These are phyloP conservation scores for Cyclostephanos tholiformis DNA, from an alignment of 108 stramenopile species.

Conservation along the genomic window DNA sequence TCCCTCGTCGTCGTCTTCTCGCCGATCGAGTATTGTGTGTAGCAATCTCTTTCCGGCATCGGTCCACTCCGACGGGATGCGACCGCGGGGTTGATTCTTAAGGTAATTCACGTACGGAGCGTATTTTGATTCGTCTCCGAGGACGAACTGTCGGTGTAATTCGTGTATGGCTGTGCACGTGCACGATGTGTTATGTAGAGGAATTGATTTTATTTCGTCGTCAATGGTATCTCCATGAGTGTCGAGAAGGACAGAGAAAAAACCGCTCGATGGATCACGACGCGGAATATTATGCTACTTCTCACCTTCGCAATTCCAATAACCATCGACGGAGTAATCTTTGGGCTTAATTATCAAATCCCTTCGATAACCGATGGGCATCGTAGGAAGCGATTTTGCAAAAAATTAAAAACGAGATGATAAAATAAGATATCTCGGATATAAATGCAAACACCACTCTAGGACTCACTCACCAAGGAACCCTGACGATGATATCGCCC, in stretches of 20 bases:
- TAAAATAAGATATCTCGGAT: neutral
- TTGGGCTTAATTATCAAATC: slow-evolving; percentile 45
- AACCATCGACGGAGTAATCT: slow-evolving; percentile 14
- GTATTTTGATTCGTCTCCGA: slow-evolving; percentile 60
- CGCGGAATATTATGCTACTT: neutral
- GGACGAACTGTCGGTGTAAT: slow-evolving; percentile 35
- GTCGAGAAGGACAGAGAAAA: neutral
- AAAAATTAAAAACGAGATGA: neutral
- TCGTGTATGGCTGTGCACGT: slow-evolving; percentile 20
- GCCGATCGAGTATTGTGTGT: slow-evolving; percentile 27
- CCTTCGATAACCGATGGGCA: slow-evolving; percentile 6
- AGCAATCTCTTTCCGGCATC: slow-evolving; percentile 49
- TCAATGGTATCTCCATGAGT: neutral
- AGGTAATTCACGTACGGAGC: slow-evolving; percentile 77
- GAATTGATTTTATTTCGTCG: neutral
- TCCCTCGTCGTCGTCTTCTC: slow-evolving; percentile 7
- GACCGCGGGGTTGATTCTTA: slow-evolving; percentile 45
- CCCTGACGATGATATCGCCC: slow-evolving; percentile 38
- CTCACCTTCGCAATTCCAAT: slow-evolving; percentile 31
- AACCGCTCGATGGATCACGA: neutral
- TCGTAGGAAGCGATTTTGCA: neutral
- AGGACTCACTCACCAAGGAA: slow-evolving; percentile 36
- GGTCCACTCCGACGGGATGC: slow-evolving; percentile 56
- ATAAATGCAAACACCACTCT: too few relatives aligned
- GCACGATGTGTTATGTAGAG: neutral